Conservation (phyloP, 2,329 filamentous ascomycete species). For the Penicillium hesseltinei region DNA sequence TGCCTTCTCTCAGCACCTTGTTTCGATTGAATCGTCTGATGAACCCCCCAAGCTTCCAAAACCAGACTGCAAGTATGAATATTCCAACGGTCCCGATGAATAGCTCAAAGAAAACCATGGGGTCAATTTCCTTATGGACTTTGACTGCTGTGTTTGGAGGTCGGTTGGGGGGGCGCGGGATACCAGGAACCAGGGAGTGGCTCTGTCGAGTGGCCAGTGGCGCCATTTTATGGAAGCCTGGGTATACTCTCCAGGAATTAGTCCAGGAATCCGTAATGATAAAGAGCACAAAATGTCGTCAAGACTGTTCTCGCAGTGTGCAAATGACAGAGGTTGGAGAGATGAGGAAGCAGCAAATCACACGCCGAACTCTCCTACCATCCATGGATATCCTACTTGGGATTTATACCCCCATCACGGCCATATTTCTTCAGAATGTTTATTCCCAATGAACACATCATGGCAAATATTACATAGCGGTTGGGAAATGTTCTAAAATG, state of each 20-base stretch:
- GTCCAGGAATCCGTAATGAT: slow-evolving; percentile 4
- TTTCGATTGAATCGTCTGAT: slow-evolving; percentile 37
- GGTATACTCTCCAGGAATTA: slow-evolving; percentile 3
- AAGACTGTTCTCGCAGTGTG: background rate
- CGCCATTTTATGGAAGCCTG: slow-evolving; percentile 27
- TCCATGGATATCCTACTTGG: background rate
- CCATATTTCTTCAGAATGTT: background rate
- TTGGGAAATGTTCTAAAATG: background rate
- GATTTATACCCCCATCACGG: background rate
- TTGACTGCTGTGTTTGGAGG: slow-evolving; percentile 21
- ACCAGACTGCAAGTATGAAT: slow-evolving; percentile 38
- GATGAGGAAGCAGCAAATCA: background rate
- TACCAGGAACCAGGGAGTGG: slow-evolving; percentile 23
- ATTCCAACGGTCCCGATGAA: slow-evolving; percentile 39
- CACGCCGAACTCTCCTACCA: background rate
- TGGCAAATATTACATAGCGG: background rate
- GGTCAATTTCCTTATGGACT: slow-evolving; percentile 29
- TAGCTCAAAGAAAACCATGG: slow-evolving; percentile 33
- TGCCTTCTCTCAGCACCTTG: slow-evolving; percentile 35
- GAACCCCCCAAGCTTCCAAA: slow-evolving; percentile 41
- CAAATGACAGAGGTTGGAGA: background rate
- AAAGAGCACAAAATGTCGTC: background rate
- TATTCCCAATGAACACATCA: background rate
- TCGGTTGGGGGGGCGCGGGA: slow-evolving; percentile 27
- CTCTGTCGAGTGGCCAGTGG: slow-evolving; percentile 28